phyloP scores from a whole-genome alignment of 345 rosid genomes.

The Camelina laxa region DNA sequence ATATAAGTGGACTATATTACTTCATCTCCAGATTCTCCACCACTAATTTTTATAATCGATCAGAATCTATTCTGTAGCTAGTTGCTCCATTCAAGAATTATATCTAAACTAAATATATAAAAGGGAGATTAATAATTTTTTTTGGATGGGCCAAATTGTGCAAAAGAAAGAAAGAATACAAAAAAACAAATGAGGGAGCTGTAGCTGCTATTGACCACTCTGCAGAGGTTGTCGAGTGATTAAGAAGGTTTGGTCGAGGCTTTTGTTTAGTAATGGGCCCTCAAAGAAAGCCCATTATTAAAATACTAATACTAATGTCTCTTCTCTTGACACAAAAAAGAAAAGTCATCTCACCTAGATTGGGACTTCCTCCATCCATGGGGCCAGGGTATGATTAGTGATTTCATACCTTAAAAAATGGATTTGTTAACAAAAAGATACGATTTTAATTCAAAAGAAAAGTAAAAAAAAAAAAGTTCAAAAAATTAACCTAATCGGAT shows the following conservation, averaged over 20 bases:
- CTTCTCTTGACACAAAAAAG: not conserved
- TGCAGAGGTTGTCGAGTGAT: conserved; percentile 18
- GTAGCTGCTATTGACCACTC: not conserved
- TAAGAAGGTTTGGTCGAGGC: not conserved
- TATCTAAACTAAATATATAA: too few species aligned
- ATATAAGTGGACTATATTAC: conserved; percentile 13
- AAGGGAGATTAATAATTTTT: not conserved
- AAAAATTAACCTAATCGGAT: not conserved
- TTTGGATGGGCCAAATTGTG: not conserved
- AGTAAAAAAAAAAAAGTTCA: not conserved
- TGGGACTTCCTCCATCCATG: not conserved
- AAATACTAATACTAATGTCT: not conserved
- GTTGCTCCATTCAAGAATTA: conserved; percentile 19
- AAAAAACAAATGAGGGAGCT: not conserved
- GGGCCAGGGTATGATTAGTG: not conserved
- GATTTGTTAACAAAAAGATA: not conserved
- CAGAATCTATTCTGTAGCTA: conserved; percentile 34
- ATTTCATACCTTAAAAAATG: not conserved
- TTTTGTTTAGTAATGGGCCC: not conserved
- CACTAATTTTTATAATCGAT: not conserved
- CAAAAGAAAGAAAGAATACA: not conserved
- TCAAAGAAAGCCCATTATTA: conserved; percentile 7
- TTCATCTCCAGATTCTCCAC: conserved; percentile 18
- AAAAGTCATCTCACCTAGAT: not conserved
- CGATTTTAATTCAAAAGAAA: not conserved